Evolutionary conservation across 768 basidiomycete genomes (phyloP), one percentile per base, ranked within the genome.

Genomic region (Tricholomella constricta): DNA sequence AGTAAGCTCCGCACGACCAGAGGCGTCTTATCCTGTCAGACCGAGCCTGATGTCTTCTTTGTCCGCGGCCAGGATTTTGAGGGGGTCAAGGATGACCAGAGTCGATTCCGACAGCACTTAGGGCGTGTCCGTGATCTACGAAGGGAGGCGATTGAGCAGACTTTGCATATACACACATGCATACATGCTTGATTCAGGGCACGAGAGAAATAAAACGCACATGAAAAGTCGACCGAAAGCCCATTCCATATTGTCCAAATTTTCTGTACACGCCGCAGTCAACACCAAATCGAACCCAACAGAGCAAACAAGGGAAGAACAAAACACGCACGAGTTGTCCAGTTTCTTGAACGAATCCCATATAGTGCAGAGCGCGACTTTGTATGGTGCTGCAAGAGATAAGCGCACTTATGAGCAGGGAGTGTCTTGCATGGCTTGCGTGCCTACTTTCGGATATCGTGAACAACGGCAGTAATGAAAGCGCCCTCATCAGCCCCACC

Each of bases 221-320:
- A 60, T 82, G 79, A 56, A 79, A 82, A n/a, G 72, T 71, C 0
- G 77, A 74, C 15, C 80, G 65, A 58, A 81, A 79, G 0, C 80
- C 80, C 17, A 81, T 68, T 0, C 79, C 80, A 55, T 75, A 81
- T 57, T 80, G 81, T 17, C 80, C 80, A 6, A 78, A 80, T 65
- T 78, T 80, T 0, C 79, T 80, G 59, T 15, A n/a, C 25, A 34
- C 15, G 27, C 14, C 52, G 45, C 1, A 55, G n/a, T n/a, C n/a
- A n/a, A n/a, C n/a, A n/a, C n/a, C n/a, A n/a, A n/a, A n/a, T n/a
- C n/a, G n/a, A n/a, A n/a, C n/a, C n/a, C n/a, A n/a, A n/a, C n/a
- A n/a, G n/a, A n/a, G n/a, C n/a, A n/a, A n/a, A n/a, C n/a, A n/a
- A n/a, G n/a, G n/a, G n/a, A n/a, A n/a, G n/a, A n/a, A n/a, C n/a